Percentiles rank a stretch among this genome's conserved stretches.
These are phyloP conservation scores for Dictyostelium brefeldianum DNA, from an alignment of 78 protist genomes.

Conservation along the genomic window DNA sequence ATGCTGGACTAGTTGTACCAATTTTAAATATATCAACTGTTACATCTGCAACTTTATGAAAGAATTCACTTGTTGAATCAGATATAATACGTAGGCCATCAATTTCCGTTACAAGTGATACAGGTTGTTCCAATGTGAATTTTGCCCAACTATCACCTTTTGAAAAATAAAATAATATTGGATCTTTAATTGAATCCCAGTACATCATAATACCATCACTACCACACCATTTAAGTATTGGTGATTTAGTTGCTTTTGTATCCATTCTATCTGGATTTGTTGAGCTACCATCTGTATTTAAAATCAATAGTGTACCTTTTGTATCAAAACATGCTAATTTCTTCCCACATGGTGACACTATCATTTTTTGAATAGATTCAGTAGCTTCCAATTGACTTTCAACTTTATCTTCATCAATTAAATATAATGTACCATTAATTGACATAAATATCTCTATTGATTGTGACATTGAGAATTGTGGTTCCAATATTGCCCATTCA, in stretches of 20 bases:
- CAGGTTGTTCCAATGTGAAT: slow-evolving; percentile 14
- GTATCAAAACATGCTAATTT: slow-evolving; percentile 62
- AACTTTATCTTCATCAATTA: slow-evolving; percentile 45
- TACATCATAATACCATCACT: slow-evolving; percentile 65
- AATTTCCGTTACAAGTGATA: slow-evolving; percentile 84
- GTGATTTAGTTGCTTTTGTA: slow-evolving; percentile 1
- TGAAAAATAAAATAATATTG: slow-evolving; percentile 11
- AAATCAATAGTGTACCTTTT: background rate
- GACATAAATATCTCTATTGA: slow-evolving; percentile 29
- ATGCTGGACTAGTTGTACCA: slow-evolving; percentile 85
- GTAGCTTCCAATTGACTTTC: slow-evolving; percentile 43
- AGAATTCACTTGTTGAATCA: slow-evolving; percentile 71
- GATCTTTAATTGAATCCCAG: slow-evolving; percentile 18
- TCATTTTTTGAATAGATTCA: background rate
- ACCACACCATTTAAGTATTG: slow-evolving; percentile 42
- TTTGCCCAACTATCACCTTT: slow-evolving; percentile 20
- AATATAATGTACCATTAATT: slow-evolving; percentile 18
- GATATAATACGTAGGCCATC: slow-evolving; percentile 93
- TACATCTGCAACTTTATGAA: slow-evolving; percentile 87
- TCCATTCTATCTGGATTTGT: slow-evolving; percentile 6
- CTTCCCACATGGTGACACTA: slow-evolving; percentile 42
- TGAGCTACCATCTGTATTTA: background rate
- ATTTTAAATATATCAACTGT: slow-evolving; percentile 73
- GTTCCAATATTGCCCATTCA: slow-evolving; percentile 58
- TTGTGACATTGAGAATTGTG: slow-evolving; percentile 26